phyloP scores from a whole-genome alignment of 2,329 filamentous ascomycete species.

The Malbranchea zuffiana region DNA sequence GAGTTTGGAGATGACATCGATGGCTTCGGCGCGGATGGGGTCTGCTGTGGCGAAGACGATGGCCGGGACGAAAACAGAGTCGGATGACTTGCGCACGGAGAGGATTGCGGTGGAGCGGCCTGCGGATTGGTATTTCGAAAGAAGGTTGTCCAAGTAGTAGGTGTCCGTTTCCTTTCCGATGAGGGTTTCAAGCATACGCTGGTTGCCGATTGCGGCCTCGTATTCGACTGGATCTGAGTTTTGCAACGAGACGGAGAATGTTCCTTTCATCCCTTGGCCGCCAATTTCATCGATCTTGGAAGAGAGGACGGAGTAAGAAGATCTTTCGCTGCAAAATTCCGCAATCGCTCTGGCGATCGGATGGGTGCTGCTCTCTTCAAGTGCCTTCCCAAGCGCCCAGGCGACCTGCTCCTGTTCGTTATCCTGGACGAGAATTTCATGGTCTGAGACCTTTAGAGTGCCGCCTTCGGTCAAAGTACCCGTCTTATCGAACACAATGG shows the following conservation, averaged over 20 bases:
- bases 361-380: constrained; percentile 52
- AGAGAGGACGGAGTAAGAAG: constrained; percentile 20
- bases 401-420: constrained; percentile 29
- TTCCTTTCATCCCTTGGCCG: constrained; percentile 48
- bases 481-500: constrained; percentile 81
- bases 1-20: constrained; percentile 53
- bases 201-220: constrained; percentile 48
- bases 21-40: constrained; percentile 63
- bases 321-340: constrained; percentile 34
- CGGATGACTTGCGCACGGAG: constrained; percentile 25
- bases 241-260: constrained; percentile 31
- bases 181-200: constrained; percentile 37
- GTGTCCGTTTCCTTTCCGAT: constrained; percentile 22
- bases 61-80: constrained; percentile 37
- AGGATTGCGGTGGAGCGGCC: constrained; percentile 38
- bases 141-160: constrained; percentile 25
- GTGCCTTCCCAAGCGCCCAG: constrained; percentile 37
- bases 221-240: constrained; percentile 22
- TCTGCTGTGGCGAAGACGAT: constrained; percentile 70
- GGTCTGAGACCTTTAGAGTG: constrained; percentile 46
- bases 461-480: constrained; percentile 64
- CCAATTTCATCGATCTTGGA: constrained; percentile 43
- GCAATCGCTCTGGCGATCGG: constrained; percentile 48
- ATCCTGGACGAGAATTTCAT: constrained; percentile 32
- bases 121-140: constrained; percentile 31